Evolutionary conservation across 305 asterid species (phyloP).

Genomic region (Ilex paraguariensis): DNA sequence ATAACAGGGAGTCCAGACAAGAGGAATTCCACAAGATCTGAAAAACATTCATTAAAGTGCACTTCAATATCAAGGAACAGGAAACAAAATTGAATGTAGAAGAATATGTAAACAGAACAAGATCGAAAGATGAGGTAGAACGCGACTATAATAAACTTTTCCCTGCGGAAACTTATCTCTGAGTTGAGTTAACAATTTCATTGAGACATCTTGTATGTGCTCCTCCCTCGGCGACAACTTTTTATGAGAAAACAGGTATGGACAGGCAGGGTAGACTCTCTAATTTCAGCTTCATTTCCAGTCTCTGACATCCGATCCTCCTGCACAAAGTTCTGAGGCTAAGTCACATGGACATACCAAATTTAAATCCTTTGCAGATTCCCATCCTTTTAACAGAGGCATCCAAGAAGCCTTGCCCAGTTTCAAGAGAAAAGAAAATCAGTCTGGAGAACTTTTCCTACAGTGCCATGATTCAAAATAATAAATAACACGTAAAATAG

Average conservation of each 20-base stretch:
- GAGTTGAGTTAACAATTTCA: constrained; percentile 77
- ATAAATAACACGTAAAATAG: too few relatives aligned
- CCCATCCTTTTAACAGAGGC: too few relatives aligned
- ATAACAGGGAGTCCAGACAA: constrained; percentile 86
- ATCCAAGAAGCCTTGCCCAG: too few relatives aligned
- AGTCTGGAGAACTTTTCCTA: too few relatives aligned
- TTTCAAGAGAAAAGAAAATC: too few relatives aligned
- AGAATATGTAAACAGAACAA: neutral
- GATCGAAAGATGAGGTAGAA: neutral
- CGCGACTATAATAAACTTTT: constrained; percentile 1
- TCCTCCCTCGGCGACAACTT: constrained; percentile 95
- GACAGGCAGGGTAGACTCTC: constrained; percentile 76
- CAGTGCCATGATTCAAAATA: too few relatives aligned
- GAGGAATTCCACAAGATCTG: constrained; percentile 96
- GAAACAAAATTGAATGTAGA: neutral
- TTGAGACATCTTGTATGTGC: constrained; percentile 82
- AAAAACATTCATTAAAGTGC: constrained; percentile 19
- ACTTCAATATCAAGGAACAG: constrained; percentile 23
- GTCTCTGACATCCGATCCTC: constrained; percentile 83
- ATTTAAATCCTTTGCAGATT: neutral
- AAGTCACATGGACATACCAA: constrained; percentile 11
- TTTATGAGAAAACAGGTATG: constrained; percentile 97
- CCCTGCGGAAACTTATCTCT: constrained; percentile 98
- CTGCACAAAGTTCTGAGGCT: constrained; percentile 51
- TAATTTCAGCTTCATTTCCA: constrained; percentile 70